Conservation (phyloP, 2,329 filamentous ascomycete genomes). For the Epichloe baconii region DNA sequence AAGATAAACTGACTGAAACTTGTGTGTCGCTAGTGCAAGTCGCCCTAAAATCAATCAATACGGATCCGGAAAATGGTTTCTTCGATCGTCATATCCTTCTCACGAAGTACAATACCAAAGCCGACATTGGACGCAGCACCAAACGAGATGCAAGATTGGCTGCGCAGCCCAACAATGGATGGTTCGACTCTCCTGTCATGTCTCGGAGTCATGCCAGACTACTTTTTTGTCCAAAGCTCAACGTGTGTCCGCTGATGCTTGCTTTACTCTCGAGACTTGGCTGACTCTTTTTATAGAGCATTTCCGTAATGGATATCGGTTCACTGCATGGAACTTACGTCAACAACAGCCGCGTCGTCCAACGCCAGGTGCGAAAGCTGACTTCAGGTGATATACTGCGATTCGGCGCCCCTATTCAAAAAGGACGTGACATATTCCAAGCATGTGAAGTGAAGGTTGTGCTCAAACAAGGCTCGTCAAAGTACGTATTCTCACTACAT, state of each 20-base stretch:
- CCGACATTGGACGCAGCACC: slow-evolving; percentile 32
- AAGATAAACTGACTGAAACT: neutral
- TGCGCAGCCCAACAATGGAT: slow-evolving; percentile 41
- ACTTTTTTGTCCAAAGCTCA: slow-evolving; percentile 27
- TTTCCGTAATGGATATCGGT: slow-evolving; percentile 31
- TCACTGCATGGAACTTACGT: slow-evolving; percentile 42
- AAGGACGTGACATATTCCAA: slow-evolving; percentile 21
- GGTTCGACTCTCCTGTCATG: slow-evolving; percentile 60
- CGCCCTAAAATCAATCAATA: slow-evolving; percentile 14
- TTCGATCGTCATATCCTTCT: slow-evolving; percentile 19
- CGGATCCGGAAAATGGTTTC: slow-evolving; percentile 10
- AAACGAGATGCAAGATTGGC: slow-evolving; percentile 21
- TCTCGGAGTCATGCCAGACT: slow-evolving; percentile 53
- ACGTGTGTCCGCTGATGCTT: slow-evolving; percentile 23
- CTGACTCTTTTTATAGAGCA: slow-evolving; percentile 22
- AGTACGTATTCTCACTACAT: slow-evolving; percentile 10
- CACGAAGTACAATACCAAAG: slow-evolving; percentile 14
- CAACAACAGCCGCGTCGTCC: slow-evolving; percentile 19
- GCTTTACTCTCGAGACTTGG: neutral
- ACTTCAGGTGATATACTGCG: slow-evolving; percentile 18
- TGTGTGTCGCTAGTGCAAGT: slow-evolving; percentile 16
- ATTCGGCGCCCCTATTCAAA: slow-evolving; percentile 24
- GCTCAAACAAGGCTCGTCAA: slow-evolving; percentile 15
- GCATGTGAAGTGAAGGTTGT: slow-evolving; percentile 24
- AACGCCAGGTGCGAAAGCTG: slow-evolving; percentile 10